Conservation (phyloP, 2,329 filamentous ascomycete species). For the Neophaeococcomyces aloes region DNA sequence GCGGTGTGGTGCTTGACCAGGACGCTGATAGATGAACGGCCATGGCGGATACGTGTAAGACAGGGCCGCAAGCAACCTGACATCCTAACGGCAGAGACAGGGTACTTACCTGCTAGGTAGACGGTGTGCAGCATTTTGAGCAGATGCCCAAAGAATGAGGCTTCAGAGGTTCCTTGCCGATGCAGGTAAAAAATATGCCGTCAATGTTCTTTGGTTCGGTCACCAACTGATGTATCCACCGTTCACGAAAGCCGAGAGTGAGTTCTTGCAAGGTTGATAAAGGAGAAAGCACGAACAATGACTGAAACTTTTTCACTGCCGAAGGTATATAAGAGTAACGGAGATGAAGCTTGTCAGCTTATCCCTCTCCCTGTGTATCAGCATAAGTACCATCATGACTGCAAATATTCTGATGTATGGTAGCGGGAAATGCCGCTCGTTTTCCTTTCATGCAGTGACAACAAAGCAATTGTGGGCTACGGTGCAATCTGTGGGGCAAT, state of each 20-base stretch:
- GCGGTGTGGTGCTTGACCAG: background rate
- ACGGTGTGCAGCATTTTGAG: slow-evolving; percentile 22
- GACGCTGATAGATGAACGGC: background rate
- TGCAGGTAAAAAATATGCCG: background rate
- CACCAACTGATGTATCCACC: slow-evolving; percentile 5
- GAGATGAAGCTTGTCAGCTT: background rate
- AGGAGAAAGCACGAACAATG: background rate
- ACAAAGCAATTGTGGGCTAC: slow-evolving; percentile 19
- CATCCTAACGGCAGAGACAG: background rate
- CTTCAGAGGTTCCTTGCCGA: background rate
- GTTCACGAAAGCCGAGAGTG: background rate
- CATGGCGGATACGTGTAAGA: background rate
- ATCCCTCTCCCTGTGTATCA: background rate
- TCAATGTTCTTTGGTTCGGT: slow-evolving; percentile 1
- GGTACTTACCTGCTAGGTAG: slow-evolving; percentile 21
- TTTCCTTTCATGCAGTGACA: slow-evolving; percentile 20
- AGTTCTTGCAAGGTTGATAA: background rate
- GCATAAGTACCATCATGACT: slow-evolving; percentile 5
- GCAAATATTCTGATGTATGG: background rate
- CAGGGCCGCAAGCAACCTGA: background rate
- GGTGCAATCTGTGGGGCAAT: slow-evolving; percentile 20
- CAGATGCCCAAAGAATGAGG: slow-evolving; percentile 9
- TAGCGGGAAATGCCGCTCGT: slow-evolving; percentile 9
- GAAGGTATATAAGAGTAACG: slow-evolving; percentile 1
- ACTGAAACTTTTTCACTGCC: background rate